Percentiles rank a stretch among this genome's conserved stretches.
These are phyloP conservation scores for Cutaneotrichosporon spelunceum DNA, from an alignment of 1,284 basidiomycete genomes.

Conservation along the genomic window DNA sequence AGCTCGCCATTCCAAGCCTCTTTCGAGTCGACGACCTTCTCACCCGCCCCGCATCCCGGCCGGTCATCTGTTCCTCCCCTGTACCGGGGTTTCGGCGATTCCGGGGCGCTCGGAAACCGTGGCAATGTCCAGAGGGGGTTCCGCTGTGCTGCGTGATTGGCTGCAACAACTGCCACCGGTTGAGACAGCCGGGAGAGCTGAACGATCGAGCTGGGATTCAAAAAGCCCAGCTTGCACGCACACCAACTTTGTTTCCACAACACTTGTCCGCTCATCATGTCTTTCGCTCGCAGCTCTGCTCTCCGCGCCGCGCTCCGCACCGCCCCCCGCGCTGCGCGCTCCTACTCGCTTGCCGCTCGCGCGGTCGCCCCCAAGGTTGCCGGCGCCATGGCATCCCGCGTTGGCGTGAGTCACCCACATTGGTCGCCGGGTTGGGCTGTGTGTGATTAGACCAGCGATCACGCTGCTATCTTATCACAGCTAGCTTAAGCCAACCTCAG, in stretches of 20 bases:
- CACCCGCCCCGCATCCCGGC: slow-evolving; percentile 5
- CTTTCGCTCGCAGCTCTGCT: slow-evolving; percentile 46
- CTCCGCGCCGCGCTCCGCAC: slow-evolving; percentile 53
- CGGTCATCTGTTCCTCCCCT: neutral
- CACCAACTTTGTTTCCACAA: slow-evolving; percentile 10
- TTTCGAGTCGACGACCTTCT: neutral
- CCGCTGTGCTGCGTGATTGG: neutral
- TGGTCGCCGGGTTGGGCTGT: neutral
- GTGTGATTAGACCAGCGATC: neutral
- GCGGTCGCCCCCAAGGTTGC: slow-evolving; percentile 48
- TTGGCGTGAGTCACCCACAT: slow-evolving; percentile 39
- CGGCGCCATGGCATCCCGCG: slow-evolving; percentile 43
- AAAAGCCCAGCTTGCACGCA: neutral
- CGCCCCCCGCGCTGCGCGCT: slow-evolving; percentile 54
- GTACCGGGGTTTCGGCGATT: slow-evolving; percentile 7
- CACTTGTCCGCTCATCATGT: slow-evolving; percentile 33
- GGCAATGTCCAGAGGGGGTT: neutral
- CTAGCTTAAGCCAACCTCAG: too few relatives aligned
- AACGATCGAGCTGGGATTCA: neutral
- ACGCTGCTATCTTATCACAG: slow-evolving; percentile 1
- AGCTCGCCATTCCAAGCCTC: neutral
- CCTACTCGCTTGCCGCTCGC: slow-evolving; percentile 65
- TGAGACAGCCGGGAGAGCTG: neutral
- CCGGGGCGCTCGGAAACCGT: neutral
- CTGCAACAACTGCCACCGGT: neutral